Evolutionary conservation across 345 rosid species (phyloP).

Genomic region (Bruguiera gymnorhiza): DNA sequence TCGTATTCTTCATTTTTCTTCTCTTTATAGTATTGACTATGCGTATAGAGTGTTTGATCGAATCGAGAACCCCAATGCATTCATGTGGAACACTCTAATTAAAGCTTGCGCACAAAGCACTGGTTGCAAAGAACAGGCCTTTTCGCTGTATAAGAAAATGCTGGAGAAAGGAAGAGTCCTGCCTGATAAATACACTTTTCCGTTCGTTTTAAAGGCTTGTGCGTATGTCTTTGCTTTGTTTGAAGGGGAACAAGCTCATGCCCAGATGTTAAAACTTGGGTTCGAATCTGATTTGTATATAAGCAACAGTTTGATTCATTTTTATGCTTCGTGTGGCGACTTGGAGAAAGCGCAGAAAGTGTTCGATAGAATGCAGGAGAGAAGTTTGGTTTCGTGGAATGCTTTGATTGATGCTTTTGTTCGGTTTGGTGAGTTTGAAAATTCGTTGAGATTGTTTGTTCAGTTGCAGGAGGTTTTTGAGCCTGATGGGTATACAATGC

Average conservation of each 20-base stretch:
- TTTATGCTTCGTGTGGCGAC: conserved; percentile 56
- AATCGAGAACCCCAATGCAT: conserved; percentile 42
- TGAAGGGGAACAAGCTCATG: conserved; percentile 66
- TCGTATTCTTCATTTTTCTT: conserved; percentile 49
- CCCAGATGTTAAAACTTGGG: conserved; percentile 55
- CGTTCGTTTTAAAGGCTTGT: conserved; percentile 69
- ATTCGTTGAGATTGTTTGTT: conserved; percentile 43
- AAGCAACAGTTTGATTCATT: conserved; percentile 67
- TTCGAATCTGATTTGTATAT: conserved; percentile 54
- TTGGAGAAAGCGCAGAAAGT: conserved; percentile 44
- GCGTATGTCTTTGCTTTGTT: conserved; percentile 53
- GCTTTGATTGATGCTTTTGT: conserved; percentile 64
- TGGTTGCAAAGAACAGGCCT: conserved; percentile 48
- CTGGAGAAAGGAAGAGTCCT: conserved; percentile 35
- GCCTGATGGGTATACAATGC: conserved; percentile 68
- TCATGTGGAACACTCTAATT: conserved; percentile 81
- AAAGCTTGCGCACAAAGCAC: conserved; percentile 52
- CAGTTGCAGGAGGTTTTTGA: conserved; percentile 45
- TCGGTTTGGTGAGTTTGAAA: conserved; percentile 44
- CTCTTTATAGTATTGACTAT: conserved; percentile 41
- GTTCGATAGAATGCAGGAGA: conserved; percentile 53
- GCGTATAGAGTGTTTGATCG: conserved; percentile 49
- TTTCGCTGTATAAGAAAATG: conserved; percentile 44
- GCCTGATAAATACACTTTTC: conserved; percentile 72
- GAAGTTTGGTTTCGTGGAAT: conserved; percentile 73